phyloP scores from a whole-genome alignment of 2,329 filamentous ascomycete species.

The Phaeoacremonium minimum region DNA sequence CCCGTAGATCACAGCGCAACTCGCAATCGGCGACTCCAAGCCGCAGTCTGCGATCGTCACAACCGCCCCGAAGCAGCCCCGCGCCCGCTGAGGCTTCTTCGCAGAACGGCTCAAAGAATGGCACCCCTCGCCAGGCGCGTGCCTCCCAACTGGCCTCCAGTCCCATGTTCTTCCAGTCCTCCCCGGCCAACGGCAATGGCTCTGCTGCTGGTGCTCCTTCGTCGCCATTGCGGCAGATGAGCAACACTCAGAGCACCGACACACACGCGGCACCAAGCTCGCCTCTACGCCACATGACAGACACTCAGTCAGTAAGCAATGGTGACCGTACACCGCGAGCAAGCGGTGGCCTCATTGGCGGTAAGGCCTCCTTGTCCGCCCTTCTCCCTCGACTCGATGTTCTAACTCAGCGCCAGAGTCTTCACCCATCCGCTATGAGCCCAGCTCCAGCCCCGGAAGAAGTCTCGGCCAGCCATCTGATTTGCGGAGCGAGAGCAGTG shows the following conservation, averaged over 20 bases:
- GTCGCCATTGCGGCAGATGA: slow-evolving; percentile 54
- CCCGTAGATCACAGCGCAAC: slow-evolving; percentile 47
- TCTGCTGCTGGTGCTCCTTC: slow-evolving; percentile 34
- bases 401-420: slow-evolving; percentile 57
- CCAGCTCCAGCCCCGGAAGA: slow-evolving; percentile 81
- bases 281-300: slow-evolving; percentile 54
- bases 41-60: slow-evolving; percentile 21
- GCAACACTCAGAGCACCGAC: slow-evolving; percentile 49
- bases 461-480: slow-evolving; percentile 59
- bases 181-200: slow-evolving; percentile 26
- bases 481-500: slow-evolving; percentile 77
- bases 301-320: slow-evolving; percentile 48
- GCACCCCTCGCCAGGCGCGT: slow-evolving; percentile 40
- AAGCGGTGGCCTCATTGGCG: slow-evolving; percentile 55
- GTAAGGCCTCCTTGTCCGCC: slow-evolving; percentile 36
- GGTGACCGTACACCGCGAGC: slow-evolving; percentile 70
- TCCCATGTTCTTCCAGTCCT: slow-evolving; percentile 70
- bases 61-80: slow-evolving; percentile 24
- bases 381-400: neutral
- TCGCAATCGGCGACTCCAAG: slow-evolving; percentile 48
- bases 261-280: slow-evolving; percentile 46
- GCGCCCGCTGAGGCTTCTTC: slow-evolving; percentile 12
- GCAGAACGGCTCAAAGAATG: slow-evolving; percentile 5
- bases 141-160: slow-evolving; percentile 63
- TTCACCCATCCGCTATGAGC: slow-evolving; percentile 85